phyloP scores from a whole-genome alignment of 106 monocot genomes.

The Triglochin maritima region DNA sequence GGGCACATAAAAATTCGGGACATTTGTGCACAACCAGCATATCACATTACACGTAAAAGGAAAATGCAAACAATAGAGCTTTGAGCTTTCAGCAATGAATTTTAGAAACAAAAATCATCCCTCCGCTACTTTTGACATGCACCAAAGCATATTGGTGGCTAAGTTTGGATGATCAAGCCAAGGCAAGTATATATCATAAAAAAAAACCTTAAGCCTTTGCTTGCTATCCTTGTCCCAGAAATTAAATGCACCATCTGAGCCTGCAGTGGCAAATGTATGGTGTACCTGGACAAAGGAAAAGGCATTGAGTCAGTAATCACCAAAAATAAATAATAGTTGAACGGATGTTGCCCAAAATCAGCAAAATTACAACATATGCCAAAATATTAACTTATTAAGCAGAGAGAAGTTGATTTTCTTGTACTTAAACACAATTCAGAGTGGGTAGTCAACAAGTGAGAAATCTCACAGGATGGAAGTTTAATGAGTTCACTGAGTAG shows the following conservation, averaged over 20 bases:
- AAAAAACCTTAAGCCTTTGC: constrained; percentile 86
- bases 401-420: no score
- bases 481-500: constrained; percentile 91
- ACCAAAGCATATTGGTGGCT: no score
- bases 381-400: no score
- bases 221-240: constrained; percentile 99
- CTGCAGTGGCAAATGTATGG: constrained; percentile 92
- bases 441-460: background rate
- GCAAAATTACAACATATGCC: no score
- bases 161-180: background rate
- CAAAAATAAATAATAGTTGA: background rate
- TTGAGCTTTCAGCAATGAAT: background rate
- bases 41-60: background rate
- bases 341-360: no score
- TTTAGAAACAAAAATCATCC: background rate
- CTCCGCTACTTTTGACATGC: background rate
- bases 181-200: background rate
- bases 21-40: background rate
- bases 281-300: constrained; percentile 40
- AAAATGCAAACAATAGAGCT: background rate
- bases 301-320: background rate
- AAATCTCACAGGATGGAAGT: constrained; percentile 83
- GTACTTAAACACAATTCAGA: background rate
- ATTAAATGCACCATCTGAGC: constrained; percentile 96
- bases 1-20: background rate